Evolutionary conservation across 2,329 filamentous ascomycete genomes (phyloP), one percentile per base, ranked within the genome.

Genomic region (Pseudocercospora ulei): DNA sequence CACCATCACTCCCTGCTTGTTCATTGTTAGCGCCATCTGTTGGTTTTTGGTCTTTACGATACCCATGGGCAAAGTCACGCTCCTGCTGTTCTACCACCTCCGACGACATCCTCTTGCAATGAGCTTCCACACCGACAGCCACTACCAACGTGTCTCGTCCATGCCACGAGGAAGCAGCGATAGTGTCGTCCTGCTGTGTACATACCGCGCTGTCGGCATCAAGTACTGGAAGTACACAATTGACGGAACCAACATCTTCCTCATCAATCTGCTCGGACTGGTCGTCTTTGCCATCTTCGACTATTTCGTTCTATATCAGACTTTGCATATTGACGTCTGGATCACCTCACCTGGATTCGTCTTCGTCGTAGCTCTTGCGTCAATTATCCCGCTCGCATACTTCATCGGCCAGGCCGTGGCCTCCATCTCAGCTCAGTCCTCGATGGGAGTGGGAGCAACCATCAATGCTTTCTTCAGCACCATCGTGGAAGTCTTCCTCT

Each of bases 151-250:
- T 39, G 69, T 38, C 9, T 30, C 72, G 7, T 73, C 76, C 5
- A 78, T 80, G 30, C 76, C 77, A 6, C 40, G 47, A 26, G 52
- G 50, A 13, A 43, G 9, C 77, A 81, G 12, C 31, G 49, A 51
- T 18, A 53, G 51, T 9, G 88, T 87, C 7, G 88, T 98, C 45
- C 69, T 98, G 11, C 72, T 98, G 20, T 98, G 90, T 71, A 98
- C 90, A 4, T 98, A 98, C 65, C 82, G 92, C 42, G 90, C 90
- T 27, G 88, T 92, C 7, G 90, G 90, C 7, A 71, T 78, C 51
- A 88, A 88, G 62, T 98, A 98, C 68, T 98, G 92, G 88, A 98
- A 98, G 65, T 98, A 98, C 65, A 98, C 90, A 3, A 72, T 98
- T 42, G 90, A 98, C 58, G 92, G 90, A 39, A 98, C 90, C 45